These are phyloP conservation scores for Aspergillus novofumigatus DNA, from an alignment of 2,329 filamentous ascomycete species.

Conservation along the genomic window DNA sequence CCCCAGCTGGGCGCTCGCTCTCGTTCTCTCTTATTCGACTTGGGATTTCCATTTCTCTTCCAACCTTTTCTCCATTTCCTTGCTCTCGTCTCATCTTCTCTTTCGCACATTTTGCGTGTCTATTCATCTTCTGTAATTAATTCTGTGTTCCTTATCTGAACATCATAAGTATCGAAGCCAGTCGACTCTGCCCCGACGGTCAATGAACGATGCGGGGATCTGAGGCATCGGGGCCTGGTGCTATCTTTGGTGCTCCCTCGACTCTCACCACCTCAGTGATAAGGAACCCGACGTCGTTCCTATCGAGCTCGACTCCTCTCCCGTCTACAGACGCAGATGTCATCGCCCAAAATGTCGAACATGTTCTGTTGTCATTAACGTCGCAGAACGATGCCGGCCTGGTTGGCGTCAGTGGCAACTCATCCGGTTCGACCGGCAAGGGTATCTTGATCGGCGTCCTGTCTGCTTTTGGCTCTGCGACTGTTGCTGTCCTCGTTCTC, in stretches of 20 bases:
- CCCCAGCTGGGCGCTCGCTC: background rate
- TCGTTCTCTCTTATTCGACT: slow-evolving; percentile 7
- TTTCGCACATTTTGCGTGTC: background rate
- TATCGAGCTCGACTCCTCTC: slow-evolving; percentile 15
- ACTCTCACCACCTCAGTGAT: slow-evolving; percentile 30
- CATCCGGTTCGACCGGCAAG: slow-evolving; percentile 56
- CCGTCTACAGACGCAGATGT: slow-evolving; percentile 12
- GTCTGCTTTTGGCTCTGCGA: slow-evolving; percentile 87
- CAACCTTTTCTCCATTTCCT: background rate
- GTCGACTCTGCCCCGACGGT: background rate
- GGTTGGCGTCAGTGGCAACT: slow-evolving; percentile 35
- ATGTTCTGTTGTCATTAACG: slow-evolving; percentile 25
- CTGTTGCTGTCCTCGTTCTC: slow-evolving; percentile 74
- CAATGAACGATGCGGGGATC: slow-evolving; percentile 38
- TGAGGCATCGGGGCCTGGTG: slow-evolving; percentile 37
- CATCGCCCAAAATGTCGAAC: slow-evolving; percentile 36
- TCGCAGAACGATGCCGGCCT: slow-evolving; percentile 20
- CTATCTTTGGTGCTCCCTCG: slow-evolving; percentile 31
- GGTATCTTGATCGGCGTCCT: slow-evolving; percentile 93
- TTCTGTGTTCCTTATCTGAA: slow-evolving; percentile 1
- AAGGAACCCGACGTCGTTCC: slow-evolving; percentile 26
- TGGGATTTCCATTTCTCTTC: background rate
- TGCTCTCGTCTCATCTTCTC: background rate
- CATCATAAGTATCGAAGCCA: background rate
- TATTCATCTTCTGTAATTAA: background rate